phyloP scores from a whole-genome alignment of 1,284 basidiomycete genomes.

The Gastroboletus turbinatus region DNA sequence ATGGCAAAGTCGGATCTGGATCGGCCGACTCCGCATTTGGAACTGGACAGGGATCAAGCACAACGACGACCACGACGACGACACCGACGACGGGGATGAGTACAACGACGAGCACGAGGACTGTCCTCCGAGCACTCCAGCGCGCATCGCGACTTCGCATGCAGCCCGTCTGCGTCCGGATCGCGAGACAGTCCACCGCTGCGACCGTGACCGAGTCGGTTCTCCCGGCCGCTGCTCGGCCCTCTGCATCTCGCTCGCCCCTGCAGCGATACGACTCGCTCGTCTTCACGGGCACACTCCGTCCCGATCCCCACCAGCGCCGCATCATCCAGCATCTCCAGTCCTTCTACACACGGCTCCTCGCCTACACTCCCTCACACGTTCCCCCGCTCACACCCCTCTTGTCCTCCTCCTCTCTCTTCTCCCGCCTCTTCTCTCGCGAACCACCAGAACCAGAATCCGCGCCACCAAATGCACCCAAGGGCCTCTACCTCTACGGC shows the following conservation, averaged over 20 bases:
- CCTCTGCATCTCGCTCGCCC: slow-evolving; percentile 40
- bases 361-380: slow-evolving; percentile 69
- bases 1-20: slow-evolving; percentile 7
- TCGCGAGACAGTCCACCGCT: slow-evolving; percentile 17
- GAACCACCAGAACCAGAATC: slow-evolving; percentile 40
- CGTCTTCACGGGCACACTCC: slow-evolving; percentile 68
- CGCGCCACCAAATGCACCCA: slow-evolving; percentile 62
- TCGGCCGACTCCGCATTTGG: not conserved
- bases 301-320: slow-evolving; percentile 82
- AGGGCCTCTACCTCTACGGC: slow-evolving; percentile 95
- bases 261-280: slow-evolving; percentile 74
- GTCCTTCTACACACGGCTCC: slow-evolving; percentile 73
- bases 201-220: not conserved
- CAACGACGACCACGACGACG: not conserved
- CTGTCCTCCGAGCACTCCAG: not conserved
- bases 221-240: not conserved
- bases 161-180: not conserved
- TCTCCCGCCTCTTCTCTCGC: slow-evolving; percentile 65
- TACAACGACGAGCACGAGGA: not conserved
- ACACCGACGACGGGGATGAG: not conserved
- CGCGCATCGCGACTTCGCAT: not conserved
- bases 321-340: slow-evolving; percentile 84
- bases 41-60: not conserved
- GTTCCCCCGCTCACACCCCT: slow-evolving; percentile 34
- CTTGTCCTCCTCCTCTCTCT: slow-evolving; percentile 13